Evolutionary conservation across 176 grass and related monocot species (phyloP), one percentile per base, ranked within the genome.

Genomic region (Ensete glaucum): DNA sequence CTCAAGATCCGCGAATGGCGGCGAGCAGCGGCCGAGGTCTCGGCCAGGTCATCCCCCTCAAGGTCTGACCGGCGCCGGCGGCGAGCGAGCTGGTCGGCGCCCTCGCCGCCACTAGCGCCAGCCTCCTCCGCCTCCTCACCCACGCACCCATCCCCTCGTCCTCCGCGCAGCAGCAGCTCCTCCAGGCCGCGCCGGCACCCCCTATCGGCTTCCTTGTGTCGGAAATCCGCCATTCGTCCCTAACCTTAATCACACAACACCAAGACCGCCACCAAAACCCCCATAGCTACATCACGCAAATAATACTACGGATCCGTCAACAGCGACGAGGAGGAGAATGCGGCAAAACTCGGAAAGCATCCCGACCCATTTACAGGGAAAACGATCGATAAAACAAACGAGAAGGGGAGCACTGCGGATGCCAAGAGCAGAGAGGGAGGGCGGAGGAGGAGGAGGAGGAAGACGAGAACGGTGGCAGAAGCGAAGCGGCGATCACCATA

Each of bases 1-100:
- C 81, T 85, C 15, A 96, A 66, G 71, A 96, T 90, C 81, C 87
- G 84, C 9, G 87, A 84, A 3, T 80, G 78, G 12, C 78, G 69
- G 24, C 82, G 63, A 10, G 81, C 80, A 0, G 82, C 67, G 27
- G 80, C 81, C 12, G 92, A 96, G 2, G 87, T 77, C 77, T 90
- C 83, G 4, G 78, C 78, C 20, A 80, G 23, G 69, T 80, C 78
- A 9, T 80, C 78, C 56, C 78, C 78, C 16, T 73, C 78, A 7
- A 80, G 57, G 78, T 80, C 69, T 14, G 78, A 80, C 50, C 71
- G 15, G 17, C 81, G 25, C 68, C 83, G 6, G 62, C 48, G 3
- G 1, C 84, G 29, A 51, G 56, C 67, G 16, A 71, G 10, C 73
- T 52, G 60, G 49, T 77, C 75, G 1, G 62, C 21, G 43, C 57